A percentile compares a stretch with the other conserved stretches of the same genome.
These are phyloP conservation scores for Silene vulgaris DNA, from an alignment of 179 eudicot genomes.

Conservation along the genomic window DNA sequence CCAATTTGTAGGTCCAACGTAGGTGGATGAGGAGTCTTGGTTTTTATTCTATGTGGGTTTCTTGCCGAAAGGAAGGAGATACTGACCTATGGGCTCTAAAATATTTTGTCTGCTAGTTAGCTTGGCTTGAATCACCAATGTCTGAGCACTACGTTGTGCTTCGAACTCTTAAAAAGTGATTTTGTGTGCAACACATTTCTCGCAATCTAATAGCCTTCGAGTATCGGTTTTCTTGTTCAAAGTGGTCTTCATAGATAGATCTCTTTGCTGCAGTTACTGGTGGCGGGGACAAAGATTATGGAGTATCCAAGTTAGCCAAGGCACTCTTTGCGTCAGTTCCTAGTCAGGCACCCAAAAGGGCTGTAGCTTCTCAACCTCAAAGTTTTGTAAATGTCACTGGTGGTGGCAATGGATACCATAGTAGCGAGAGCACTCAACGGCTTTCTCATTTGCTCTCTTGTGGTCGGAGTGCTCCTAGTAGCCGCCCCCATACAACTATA, in stretches of 20 bases:
- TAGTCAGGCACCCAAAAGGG: constrained; percentile 36
- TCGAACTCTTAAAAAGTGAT: constrained; percentile 12
- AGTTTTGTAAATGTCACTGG: constrained; percentile 37
- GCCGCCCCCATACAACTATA: constrained; percentile 35
- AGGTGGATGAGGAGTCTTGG: background rate
- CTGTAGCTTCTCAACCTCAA: constrained; percentile 42
- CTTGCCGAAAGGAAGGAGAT: constrained; percentile 5
- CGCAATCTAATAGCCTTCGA: constrained; percentile 16
- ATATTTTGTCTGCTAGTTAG: background rate
- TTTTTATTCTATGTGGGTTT: background rate
- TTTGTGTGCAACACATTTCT: constrained; percentile 5
- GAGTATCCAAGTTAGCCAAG: constrained; percentile 88
- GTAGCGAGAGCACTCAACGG: constrained; percentile 35
- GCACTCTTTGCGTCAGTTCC: constrained; percentile 78
- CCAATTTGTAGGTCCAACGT: background rate
- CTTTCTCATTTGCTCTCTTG: constrained; percentile 38
- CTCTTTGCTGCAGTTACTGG: constrained; percentile 86
- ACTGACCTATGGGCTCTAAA: background rate
- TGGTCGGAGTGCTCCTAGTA: constrained; percentile 40
- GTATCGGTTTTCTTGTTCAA: constrained; percentile 24
- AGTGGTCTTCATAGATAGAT: constrained; percentile 54
- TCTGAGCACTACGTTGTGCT: constrained; percentile 17
- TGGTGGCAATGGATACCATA: constrained; percentile 40
- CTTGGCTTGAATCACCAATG: background rate
- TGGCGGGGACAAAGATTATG: constrained; percentile 65